Base-by-base conservation (phyloP, 2,329 filamentous ascomycete species). In the Pleomassaria siparia region DNA sequence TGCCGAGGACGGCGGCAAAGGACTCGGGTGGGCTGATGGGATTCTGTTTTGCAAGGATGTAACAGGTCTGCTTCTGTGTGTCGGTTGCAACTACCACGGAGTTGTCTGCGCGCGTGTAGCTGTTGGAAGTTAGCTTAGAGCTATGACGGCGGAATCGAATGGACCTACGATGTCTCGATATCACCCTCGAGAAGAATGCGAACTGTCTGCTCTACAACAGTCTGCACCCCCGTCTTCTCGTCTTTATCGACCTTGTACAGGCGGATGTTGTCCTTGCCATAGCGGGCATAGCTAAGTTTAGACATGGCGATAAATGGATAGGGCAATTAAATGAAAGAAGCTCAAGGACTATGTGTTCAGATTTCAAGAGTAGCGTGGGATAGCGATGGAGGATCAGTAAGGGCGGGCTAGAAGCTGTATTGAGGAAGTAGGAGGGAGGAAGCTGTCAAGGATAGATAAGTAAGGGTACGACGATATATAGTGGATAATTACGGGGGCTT, bases 191-290 rank as follows among this genome's bases (percentile, higher is more conserved):
- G 83, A 43, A 97, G 80, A 54, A 91, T 90, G 75, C 89, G 89
- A 61, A 99, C 88, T 32, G 91, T 96, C 87, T 96, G 95, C 75
- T 99, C 94, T 33, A 87, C 88, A 59, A 97, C 89, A 7, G 86
- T 88, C 73, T 99, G 92, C 18, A 84, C 78, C 47, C 88, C 87
- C 15, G 88, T 87, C 63, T 84, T 78, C 67, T 84, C 78, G 71
- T 97, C 85, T 63, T 84, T 85, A 66, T 95, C 81, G 65, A 96
- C 91, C 75, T 99, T 99, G 84, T 88, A 95, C 64, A 99, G 84
- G 66, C 94, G 91, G 80, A 99, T 87, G 77, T 99, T 97, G 83
- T 97, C 94, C 84, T 99, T 92, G 76, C 88, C 88, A 71, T 91
- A 92, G 69, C 86, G 84, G 62, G 88, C 88, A 63, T 75, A 74